Conservation (phyloP, 139 green algal genomes). For the Tetraselmis striata region DNA sequence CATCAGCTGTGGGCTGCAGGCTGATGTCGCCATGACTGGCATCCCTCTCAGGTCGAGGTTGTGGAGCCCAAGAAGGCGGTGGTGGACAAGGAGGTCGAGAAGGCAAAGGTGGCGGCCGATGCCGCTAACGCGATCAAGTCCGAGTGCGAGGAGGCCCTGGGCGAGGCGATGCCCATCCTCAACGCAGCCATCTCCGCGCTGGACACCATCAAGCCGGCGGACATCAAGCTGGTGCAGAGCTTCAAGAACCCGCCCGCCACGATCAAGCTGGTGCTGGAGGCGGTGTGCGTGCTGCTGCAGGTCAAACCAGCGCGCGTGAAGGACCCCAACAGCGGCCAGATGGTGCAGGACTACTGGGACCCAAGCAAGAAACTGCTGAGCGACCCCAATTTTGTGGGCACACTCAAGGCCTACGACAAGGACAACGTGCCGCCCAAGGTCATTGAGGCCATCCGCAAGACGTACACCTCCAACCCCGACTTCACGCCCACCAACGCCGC, state of each 20-base stretch:
- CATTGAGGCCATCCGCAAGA: slow-evolving; percentile 52
- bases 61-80: slow-evolving; percentile 62
- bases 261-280: slow-evolving; percentile 62
- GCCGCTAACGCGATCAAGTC: slow-evolving; percentile 40
- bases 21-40: too few relatives aligned
- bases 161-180: slow-evolving; percentile 37
- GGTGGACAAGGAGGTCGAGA: slow-evolving; percentile 51
- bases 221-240: slow-evolving; percentile 57
- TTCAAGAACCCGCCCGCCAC: slow-evolving; percentile 42
- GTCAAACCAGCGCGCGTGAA: slow-evolving; percentile 64
- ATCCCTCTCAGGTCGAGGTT: too few relatives aligned
- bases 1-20: too few relatives aligned
- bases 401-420: slow-evolving; percentile 47
- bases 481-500: slow-evolving; percentile 57
- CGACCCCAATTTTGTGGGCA: slow-evolving; percentile 37
- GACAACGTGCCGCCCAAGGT: slow-evolving; percentile 48
- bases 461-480: slow-evolving; percentile 58
- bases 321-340: slow-evolving; percentile 59
- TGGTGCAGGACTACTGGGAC: slow-evolving; percentile 80
- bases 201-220: slow-evolving; percentile 62
- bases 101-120: slow-evolving; percentile 28
- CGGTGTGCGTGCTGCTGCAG: slow-evolving; percentile 72
- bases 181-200: slow-evolving; percentile 40
- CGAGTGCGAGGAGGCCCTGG: slow-evolving; percentile 42
- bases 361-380: slow-evolving; percentile 36